Conservation (phyloP, 345 rosid species). For the Acer negundo region DNA sequence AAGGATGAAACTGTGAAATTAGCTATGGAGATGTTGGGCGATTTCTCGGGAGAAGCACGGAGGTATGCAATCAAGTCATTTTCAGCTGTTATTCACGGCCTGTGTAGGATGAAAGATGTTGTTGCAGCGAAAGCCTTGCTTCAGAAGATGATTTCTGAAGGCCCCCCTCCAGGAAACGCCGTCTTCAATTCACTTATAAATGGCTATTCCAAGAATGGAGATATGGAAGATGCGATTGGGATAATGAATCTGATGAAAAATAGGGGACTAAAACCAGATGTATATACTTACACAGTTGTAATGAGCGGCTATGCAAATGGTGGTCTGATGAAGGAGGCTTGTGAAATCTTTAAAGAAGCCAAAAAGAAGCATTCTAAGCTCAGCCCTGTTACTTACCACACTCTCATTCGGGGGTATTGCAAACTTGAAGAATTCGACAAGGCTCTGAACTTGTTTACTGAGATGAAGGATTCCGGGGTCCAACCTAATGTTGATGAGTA, state of each 20-base stretch:
- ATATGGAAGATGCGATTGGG: conserved; percentile 58
- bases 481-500: conserved; percentile 71
- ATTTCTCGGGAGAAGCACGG: conserved; percentile 44
- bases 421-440: conserved; percentile 72
- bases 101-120: conserved; percentile 65
- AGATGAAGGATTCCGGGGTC: conserved; percentile 71
- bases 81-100: conserved; percentile 62
- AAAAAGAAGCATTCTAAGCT: conserved; percentile 71
- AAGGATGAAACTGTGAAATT: conserved; percentile 64
- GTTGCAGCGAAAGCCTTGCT: conserved; percentile 61
- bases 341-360: conserved; percentile 57
- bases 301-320: conserved; percentile 77
- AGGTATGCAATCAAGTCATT: conserved; percentile 70
- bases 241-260: conserved; percentile 64
- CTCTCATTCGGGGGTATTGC: conserved; percentile 80
- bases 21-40: conserved; percentile 58
- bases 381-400: conserved; percentile 68
- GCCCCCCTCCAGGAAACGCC: conserved; percentile 84
- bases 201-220: conserved; percentile 60
- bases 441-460: conserved; percentile 63
- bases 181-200: conserved; percentile 63
- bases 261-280: conserved; percentile 81
- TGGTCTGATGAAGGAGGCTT: conserved; percentile 76
- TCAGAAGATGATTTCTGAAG: conserved; percentile 63
- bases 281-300: conserved; percentile 71